A percentile compares a stretch with the other conserved stretches of the same genome.
phyloP scores from a whole-genome alignment of 2,329 filamentous ascomycete species.

The Lomentospora prolificans region DNA sequence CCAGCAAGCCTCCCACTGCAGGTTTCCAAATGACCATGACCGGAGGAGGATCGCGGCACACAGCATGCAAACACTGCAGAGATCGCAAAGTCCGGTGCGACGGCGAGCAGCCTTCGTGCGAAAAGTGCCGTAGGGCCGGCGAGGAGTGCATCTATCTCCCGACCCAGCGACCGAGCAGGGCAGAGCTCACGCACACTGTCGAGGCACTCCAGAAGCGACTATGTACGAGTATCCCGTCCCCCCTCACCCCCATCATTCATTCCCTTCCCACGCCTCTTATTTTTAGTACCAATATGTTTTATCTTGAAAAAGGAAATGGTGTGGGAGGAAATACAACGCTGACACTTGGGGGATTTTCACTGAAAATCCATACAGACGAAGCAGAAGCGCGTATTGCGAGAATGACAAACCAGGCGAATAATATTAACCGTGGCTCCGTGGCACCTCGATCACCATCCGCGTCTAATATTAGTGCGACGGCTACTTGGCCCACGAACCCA shows the following conservation, averaged over 20 bases:
- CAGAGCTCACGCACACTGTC: constrained; percentile 7
- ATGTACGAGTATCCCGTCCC: background rate
- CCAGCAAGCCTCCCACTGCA: too few species aligned
- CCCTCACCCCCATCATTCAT: background rate
- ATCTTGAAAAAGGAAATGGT: background rate
- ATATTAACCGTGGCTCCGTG: background rate
- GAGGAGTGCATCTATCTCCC: constrained; percentile 8
- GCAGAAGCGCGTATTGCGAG: background rate
- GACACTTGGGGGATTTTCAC: too few species aligned
- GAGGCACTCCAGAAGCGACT: constrained; percentile 4
- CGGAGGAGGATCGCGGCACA: background rate
- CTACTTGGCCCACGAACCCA: background rate
- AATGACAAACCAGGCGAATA: background rate
- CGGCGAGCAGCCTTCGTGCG: constrained; percentile 7
- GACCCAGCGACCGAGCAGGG: background rate
- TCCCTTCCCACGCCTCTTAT: background rate
- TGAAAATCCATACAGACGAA: too few species aligned
- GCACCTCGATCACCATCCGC: background rate
- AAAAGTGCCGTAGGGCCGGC: constrained; percentile 7
- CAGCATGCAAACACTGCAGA: constrained; percentile 2
- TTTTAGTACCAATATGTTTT: too few species aligned
- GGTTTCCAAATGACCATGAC: background rate
- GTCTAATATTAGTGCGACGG: background rate
- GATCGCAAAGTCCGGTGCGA: constrained; percentile 9
- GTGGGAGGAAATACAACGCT: background rate